These are phyloP conservation scores for Kockiozyma suomiensis DNA, from an alignment of 805 yeast species.

Conservation along the genomic window DNA sequence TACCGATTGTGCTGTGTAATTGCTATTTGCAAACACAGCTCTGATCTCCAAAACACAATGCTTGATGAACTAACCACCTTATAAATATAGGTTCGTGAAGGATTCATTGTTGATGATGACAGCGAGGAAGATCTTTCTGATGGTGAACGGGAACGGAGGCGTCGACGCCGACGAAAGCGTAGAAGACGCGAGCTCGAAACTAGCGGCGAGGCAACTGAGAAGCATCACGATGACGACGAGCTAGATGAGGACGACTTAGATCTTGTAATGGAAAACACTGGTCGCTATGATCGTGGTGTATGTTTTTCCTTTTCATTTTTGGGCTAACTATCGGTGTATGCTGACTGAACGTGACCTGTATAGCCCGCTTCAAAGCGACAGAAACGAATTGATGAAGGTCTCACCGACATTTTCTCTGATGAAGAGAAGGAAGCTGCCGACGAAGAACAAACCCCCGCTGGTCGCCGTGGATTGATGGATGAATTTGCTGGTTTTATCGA, in stretches of 20 bases:
- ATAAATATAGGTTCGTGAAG: slow-evolving; percentile 63
- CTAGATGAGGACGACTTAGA: slow-evolving; percentile 96
- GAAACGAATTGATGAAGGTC: slow-evolving; percentile 47
- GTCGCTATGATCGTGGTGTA: slow-evolving; percentile 50
- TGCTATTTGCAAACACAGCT: too few species aligned
- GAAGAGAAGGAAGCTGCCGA: slow-evolving; percentile 44
- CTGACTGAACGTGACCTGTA: not conserved
- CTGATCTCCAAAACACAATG: too few species aligned
- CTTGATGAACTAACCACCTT: not conserved
- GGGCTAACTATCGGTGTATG: too few species aligned
- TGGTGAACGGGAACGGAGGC: slow-evolving; percentile 37
- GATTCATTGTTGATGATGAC: slow-evolving; percentile 92
- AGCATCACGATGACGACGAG: slow-evolving; percentile 53
- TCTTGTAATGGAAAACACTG: slow-evolving; percentile 85
- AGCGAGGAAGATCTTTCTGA: slow-evolving; percentile 60
- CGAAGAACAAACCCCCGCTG: slow-evolving; percentile 37
- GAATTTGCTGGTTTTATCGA: slow-evolving; percentile 97
- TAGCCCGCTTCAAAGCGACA: slow-evolving; percentile 42
- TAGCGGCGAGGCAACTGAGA: slow-evolving; percentile 31
- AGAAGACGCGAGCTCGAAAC: slow-evolving; percentile 36
- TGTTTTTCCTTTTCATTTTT: not conserved
- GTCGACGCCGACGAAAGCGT: slow-evolving; percentile 32
- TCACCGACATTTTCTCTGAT: slow-evolving; percentile 71
- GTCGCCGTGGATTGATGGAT: slow-evolving; percentile 52
- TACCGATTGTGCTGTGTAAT: too few species aligned